A percentile compares a stretch with the other conserved stretches of the same genome.
Evolutionary conservation across 805 yeast genomes (phyloP).

Genomic region (Metschnikowia proteae): DNA sequence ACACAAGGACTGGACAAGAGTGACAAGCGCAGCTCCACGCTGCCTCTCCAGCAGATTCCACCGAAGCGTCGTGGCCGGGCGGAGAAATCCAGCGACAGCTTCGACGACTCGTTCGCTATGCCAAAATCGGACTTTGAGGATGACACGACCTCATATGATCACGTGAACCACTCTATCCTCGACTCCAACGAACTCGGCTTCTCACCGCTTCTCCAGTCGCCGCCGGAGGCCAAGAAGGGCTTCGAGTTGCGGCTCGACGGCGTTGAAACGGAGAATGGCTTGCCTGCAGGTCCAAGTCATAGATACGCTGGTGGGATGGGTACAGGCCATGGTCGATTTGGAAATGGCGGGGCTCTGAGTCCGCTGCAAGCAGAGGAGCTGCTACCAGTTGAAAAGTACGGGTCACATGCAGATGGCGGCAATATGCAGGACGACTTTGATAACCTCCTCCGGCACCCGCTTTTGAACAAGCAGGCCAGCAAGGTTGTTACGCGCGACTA

Average conservation of each 20-base stretch:
- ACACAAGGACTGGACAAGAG: background rate
- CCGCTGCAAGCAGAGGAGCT: background rate
- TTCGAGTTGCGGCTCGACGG: background rate
- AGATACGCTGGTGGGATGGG: background rate
- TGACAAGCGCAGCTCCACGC: slow-evolving; percentile 22
- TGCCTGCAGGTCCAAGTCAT: background rate
- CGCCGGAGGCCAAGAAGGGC: background rate
- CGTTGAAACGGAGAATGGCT: background rate
- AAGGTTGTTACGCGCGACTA: background rate
- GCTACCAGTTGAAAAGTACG: too few species aligned
- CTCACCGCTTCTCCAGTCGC: slow-evolving; percentile 23
- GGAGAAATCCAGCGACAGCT: slow-evolving; percentile 25
- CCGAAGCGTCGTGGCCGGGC: slow-evolving; percentile 8
- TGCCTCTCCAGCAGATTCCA: slow-evolving; percentile 21
- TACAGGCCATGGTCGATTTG: background rate
- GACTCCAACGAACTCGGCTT: slow-evolving; percentile 29
- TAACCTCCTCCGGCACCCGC: slow-evolving; percentile 19
- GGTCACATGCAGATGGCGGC: too few species aligned
- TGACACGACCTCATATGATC: slow-evolving; percentile 28
- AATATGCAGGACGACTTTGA: background rate
- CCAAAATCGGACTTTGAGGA: slow-evolving; percentile 25
- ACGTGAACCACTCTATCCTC: slow-evolving; percentile 22
- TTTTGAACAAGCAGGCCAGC: slow-evolving; percentile 34
- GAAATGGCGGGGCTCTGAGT: background rate
- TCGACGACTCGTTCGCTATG: slow-evolving; percentile 25